Evolutionary conservation across 139 green algal genomes (phyloP).

Genomic region (Trebouxia sp.): DNA sequence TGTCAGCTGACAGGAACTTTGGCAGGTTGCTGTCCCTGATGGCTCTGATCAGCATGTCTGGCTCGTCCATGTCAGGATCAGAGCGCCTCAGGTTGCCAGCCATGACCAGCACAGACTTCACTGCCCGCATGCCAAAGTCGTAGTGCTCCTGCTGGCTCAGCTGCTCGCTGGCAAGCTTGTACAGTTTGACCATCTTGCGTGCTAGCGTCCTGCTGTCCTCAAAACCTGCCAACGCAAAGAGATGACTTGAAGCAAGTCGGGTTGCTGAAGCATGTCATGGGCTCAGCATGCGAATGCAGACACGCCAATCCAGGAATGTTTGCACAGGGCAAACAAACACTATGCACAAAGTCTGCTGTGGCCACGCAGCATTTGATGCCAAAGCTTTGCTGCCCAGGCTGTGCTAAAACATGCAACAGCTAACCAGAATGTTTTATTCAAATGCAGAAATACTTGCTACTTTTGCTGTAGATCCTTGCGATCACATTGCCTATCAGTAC

Average conservation of each 20-base stretch:
- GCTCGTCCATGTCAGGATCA: constrained; percentile 68
- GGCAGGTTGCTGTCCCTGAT: constrained; percentile 88
- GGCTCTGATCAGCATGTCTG: constrained; percentile 77
- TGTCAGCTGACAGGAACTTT: constrained; percentile 85
- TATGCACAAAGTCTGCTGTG: no score
- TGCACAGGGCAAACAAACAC: no score
- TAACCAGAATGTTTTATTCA: no score
- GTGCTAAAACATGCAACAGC: no score
- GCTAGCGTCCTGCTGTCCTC: constrained; percentile 75
- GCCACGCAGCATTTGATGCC: no score
- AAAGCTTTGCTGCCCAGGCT: no score
- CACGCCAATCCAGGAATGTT: no score
- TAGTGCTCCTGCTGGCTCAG: constrained; percentile 83
- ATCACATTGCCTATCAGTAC: no score
- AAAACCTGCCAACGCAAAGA: constrained; percentile 56
- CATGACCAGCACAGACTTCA: constrained; percentile 89
- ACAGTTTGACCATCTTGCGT: constrained; percentile 91
- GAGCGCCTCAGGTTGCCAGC: constrained; percentile 78
- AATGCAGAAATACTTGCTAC: no score
- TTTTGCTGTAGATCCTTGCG: no score
- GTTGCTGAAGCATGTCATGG: no score
- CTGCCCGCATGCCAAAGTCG: constrained; percentile 88
- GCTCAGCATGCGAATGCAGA: no score
- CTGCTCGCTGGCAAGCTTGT: constrained; percentile 91
- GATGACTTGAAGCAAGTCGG: constrained; percentile 73